These are phyloP conservation scores for Phytophthora tubulina DNA, from an alignment of 352 stramenopile species.

Conservation along the genomic window DNA sequence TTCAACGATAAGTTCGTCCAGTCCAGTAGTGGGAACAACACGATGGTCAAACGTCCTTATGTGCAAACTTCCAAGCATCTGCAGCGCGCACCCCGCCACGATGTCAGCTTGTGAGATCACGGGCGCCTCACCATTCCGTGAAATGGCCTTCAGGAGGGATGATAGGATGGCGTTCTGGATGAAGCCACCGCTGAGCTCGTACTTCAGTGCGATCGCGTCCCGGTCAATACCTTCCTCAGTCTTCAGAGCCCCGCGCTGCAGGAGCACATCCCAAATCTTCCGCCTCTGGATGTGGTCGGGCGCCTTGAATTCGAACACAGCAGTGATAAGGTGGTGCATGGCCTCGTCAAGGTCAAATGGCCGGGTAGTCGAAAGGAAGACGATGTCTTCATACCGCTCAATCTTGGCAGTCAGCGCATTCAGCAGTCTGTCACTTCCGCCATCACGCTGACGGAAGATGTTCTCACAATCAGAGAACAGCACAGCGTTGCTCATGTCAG, in stretches of 20 bases:
- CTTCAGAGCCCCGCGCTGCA: constrained; percentile 57
- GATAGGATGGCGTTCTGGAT: constrained; percentile 93
- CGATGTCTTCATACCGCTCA: constrained; percentile 89
- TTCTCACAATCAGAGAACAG: constrained; percentile 92
- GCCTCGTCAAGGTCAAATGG: constrained; percentile 91
- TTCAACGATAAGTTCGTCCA: constrained; percentile 81
- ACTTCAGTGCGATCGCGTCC: constrained; percentile 87
- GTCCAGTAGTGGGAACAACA: constrained; percentile 77
- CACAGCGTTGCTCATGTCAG: constrained; percentile 91
- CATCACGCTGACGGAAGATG: constrained; percentile 89
- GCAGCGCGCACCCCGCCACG: constrained; percentile 79
- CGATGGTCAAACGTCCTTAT: constrained; percentile 92
- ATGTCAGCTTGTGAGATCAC: constrained; percentile 86
- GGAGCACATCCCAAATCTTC: constrained; percentile 87
- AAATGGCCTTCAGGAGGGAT: constrained; percentile 82
- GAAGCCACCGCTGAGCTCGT: constrained; percentile 90
- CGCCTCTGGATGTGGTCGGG: constrained; percentile 85
- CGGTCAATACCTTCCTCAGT: constrained; percentile 78
- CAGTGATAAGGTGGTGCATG: constrained; percentile 91
- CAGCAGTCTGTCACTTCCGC: constrained; percentile 77
- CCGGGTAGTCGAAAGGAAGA: constrained; percentile 90
- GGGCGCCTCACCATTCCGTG: constrained; percentile 56
- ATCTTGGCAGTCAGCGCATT: constrained; percentile 91
- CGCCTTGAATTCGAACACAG: constrained; percentile 89
- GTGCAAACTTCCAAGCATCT: constrained; percentile 89